Base-by-base conservation (phyloP, 2,329 filamentous ascomycete genomes). In the Verticillium longisporum region DNA sequence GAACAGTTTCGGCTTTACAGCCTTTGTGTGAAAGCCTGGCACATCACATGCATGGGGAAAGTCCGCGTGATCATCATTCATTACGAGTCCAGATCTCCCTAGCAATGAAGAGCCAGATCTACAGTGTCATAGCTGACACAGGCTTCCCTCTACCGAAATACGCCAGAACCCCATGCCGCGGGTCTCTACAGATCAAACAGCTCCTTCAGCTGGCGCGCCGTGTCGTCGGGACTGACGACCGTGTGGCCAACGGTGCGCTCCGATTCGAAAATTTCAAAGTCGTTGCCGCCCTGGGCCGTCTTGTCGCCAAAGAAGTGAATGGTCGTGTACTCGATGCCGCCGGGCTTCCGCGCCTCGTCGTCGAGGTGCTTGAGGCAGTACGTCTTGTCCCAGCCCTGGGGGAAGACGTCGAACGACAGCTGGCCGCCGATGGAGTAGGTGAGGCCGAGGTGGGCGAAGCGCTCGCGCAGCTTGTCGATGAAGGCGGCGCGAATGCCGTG, bases 261-360 rank as follows among this genome's bases (percentile, higher is more conserved):
- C 73, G 98, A 94, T 66, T 78, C 81, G 76, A 89, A 98, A 73
- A 99, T 97, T 80, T 98, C 94, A 73, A 88, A 94, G 77, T 99
- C 95, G 75, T 98, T 99, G 64, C 95, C 95, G 65, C 95, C 94
- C 74, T 88, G 78, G 72, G 86, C 88, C 32, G 91, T 91, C 88
- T 98, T 99, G 83, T 99, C 95, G 66, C 95, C 95, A 71, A 98
- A 99, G 84, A 98, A 98, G 82, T 98, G 95, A 68, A 98, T 89
- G 55, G 85, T 94, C 68, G 86, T 91, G 82, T 94, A 98, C 31
- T 87, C 78, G 65, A 96, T 80, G 64, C 89, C 88, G 70, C 85
- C 88, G 50, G 83, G 80, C 73, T 83, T 81, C 78, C 83, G 79
- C 65, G 89, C 88, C 75, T 97, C 93, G 65, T 83, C 83, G 78